Evolutionary conservation across 1,139 yeast species (phyloP), one percentile per base, ranked within the genome.

Genomic region (Lodderomyces jiufengensis): DNA sequence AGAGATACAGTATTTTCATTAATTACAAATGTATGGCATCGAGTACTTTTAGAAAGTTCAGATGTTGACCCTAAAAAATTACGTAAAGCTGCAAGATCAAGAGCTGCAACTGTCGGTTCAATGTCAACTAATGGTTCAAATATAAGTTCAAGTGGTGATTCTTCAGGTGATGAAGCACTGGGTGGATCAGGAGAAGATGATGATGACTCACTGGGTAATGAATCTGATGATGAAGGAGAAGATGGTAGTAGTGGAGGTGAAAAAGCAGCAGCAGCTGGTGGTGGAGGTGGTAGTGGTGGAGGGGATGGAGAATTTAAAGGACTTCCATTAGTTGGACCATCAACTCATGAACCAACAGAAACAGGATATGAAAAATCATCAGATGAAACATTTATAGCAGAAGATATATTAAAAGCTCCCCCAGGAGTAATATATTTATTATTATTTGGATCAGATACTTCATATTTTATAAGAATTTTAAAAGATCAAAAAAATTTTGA

Each of bases 401-500:
- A 82, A 23, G 87, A 80, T 26, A 61, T 64, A 0, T 56, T 85
- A 30, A 59, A 67, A 34, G 95, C 90, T 0, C 97, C 98, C 0
- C 51, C 88, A 16, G 97, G 97, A 2, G 85, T 80, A 0, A 76
- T 87, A 0, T 88, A 66, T 49, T 66, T 66, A 30, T 47, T 90
- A 18, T 48, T 92, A 32, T 90, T 83, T 61, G 97, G 97, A 10
- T 69, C 76, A 23, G 90, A 88, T 51, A 68, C 78, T 1, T 56
- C 76, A 0, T 80, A 83, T 55, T 61, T 71, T 43, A 66, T 71
- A 36, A 67, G 68, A 39, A 64, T 85, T 12, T 56, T 80, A 31
- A 78, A 76, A 37, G 76, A 73, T 25, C 95, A 84, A 52, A 84
- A 84, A 55, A 86, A 86, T 57, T 67, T 72, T 39, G 86, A 85